phyloP scores from a whole-genome alignment of 345 rosid genomes.

The Excoecaria cochinchinensis region DNA sequence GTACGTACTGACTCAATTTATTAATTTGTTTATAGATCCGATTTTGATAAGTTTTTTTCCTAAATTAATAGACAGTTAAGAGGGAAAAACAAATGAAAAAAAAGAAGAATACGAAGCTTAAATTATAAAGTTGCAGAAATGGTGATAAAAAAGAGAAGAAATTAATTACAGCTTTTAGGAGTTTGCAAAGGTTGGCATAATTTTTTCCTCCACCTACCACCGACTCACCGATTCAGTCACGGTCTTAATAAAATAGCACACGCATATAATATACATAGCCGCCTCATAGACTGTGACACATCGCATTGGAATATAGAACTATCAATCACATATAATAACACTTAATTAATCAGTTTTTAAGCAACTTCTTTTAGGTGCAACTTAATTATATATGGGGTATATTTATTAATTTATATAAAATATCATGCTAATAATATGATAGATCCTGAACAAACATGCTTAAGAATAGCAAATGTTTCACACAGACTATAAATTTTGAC shows the following conservation, averaged over 20 bases:
- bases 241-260: no score
- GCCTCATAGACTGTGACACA: constrained; percentile 7
- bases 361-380: neutral
- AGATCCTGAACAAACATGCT: neutral
- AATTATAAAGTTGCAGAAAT: no score
- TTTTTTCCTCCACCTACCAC: neutral
- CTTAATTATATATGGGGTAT: neutral
- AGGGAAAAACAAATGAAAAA: neutral
- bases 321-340: no score
- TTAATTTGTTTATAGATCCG: no score
- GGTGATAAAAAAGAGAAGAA: neutral
- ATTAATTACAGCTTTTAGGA: neutral
- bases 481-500: no score
- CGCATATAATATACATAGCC: neutral
- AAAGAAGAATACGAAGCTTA: neutral
- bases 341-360: no score
- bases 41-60: no score
- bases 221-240: neutral
- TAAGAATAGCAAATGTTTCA: no score
- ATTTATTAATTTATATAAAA: no score
- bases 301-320: neutral
- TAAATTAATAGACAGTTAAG: no score
- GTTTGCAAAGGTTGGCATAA: neutral
- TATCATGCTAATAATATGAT: neutral
- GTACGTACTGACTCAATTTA: no score